These are phyloP conservation scores for Gastrolobium villosum DNA, from an alignment of 306 rosid genomes.

Conservation along the genomic window DNA sequence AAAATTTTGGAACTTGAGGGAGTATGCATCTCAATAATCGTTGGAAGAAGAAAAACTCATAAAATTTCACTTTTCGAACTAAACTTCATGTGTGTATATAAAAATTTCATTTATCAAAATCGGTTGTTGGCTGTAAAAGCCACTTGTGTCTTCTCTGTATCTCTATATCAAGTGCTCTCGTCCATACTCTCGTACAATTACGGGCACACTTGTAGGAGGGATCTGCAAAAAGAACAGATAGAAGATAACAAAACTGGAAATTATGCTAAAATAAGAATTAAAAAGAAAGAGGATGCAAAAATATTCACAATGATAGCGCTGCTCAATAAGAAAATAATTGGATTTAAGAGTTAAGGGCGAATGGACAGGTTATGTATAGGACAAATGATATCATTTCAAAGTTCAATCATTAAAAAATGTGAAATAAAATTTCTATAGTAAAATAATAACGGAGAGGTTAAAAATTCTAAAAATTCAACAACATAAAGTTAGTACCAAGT, in stretches of 20 bases:
- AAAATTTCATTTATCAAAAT: slow-evolving; percentile 33
- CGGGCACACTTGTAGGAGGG: slow-evolving; percentile 91
- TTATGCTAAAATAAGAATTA: not conserved
- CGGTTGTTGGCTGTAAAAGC: not conserved
- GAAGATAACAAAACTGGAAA: not conserved
- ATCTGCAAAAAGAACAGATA: slow-evolving; percentile 57
- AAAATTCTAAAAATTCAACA: not conserved
- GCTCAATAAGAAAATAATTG: slow-evolving; percentile 15
- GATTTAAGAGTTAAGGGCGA: not conserved
- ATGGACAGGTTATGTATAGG: not conserved
- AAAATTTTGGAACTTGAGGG: not conserved
- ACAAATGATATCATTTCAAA: slow-evolving; percentile 24
- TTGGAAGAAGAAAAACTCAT: slow-evolving; percentile 4
- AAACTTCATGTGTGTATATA: not conserved
- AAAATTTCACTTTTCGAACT: not conserved
- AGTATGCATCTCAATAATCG: slow-evolving; percentile 22
- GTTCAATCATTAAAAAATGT: not conserved
- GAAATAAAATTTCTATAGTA: not conserved
- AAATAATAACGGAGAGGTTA: not conserved
- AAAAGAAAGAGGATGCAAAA: not conserved
- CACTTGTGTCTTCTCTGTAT: slow-evolving; percentile 38
- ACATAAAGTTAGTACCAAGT: too few relatives aligned
- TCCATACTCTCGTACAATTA: slow-evolving; percentile 83
- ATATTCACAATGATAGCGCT: not conserved
- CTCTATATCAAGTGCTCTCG: slow-evolving; percentile 64